Evolutionary conservation across 352 stramenopile species (phyloP).

Genomic region (Phytophthora tubulina): DNA sequence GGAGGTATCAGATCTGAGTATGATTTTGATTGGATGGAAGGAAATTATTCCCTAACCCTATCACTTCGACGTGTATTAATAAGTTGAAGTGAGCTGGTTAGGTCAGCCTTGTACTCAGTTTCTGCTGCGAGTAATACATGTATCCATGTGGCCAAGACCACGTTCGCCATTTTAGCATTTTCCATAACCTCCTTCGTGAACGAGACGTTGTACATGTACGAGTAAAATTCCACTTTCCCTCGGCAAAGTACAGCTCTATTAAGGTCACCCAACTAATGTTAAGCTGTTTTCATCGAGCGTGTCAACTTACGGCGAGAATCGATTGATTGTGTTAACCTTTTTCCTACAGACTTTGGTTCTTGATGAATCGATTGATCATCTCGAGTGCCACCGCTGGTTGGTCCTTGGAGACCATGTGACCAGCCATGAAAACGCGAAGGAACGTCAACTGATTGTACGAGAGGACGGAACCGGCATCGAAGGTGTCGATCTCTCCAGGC

Average conservation of each 20-base stretch:
- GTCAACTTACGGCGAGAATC: too few species aligned
- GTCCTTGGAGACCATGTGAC: slow-evolving; percentile 64
- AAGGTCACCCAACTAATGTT: too few species aligned
- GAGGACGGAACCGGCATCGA: slow-evolving; percentile 36
- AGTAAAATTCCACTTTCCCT: too few species aligned
- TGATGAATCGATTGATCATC: slow-evolving; percentile 74
- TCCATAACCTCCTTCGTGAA: too few species aligned
- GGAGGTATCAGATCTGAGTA: slow-evolving; percentile 17
- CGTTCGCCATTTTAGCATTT: too few species aligned
- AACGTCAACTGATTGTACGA: slow-evolving; percentile 53
- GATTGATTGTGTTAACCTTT: too few species aligned
- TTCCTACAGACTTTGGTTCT: slow-evolving; percentile 42
- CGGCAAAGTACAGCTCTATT: not conserved
- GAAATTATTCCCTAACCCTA: not conserved
- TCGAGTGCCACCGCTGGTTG: slow-evolving; percentile 53
- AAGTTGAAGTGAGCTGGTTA: not conserved
- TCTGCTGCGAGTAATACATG: too few species aligned
- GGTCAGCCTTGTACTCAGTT: too few species aligned
- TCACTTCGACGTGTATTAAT: slow-evolving; percentile 5
- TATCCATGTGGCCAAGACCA: too few species aligned
- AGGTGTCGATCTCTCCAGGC: slow-evolving; percentile 2
- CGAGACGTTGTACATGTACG: too few species aligned
- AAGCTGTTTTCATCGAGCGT: too few species aligned
- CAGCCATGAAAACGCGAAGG: slow-evolving; percentile 58
- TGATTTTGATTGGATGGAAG: slow-evolving; percentile 14